These are phyloP conservation scores for Lentinula sp. DNA, from an alignment of 768 basidiomycete genomes.

Conservation along the genomic window DNA sequence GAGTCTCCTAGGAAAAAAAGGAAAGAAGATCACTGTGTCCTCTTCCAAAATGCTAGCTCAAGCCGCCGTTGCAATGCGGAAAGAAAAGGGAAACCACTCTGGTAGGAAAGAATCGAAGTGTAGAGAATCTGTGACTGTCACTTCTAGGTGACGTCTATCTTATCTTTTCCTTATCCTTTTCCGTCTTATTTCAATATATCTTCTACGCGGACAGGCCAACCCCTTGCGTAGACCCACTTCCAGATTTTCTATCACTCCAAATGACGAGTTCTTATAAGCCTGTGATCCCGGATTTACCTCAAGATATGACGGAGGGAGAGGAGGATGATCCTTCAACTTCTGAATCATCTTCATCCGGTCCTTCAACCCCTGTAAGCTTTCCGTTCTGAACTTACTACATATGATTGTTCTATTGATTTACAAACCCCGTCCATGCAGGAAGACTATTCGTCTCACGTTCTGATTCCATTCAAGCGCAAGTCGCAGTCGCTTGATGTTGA, in stretches of 20 bases:
- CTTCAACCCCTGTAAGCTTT: conserved; percentile 24
- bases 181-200: no score
- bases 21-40: no score
- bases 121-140: no score
- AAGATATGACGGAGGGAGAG: conserved; percentile 16
- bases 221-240: conserved; percentile 1
- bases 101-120: no score
- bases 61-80: no score
- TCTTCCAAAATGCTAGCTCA: no score
- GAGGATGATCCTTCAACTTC: conserved; percentile 9
- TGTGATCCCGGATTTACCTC: conserved; percentile 17
- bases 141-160: no score
- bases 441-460: conserved; percentile 13
- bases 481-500: conserved; percentile 22
- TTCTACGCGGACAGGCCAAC: background rate
- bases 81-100: no score
- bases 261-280: background rate
- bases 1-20: no score
- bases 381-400: background rate
- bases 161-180: no score
- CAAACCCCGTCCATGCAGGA: conserved; percentile 1
- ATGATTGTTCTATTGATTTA: background rate
- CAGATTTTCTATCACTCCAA: conserved; percentile 2
- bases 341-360: conserved; percentile 16
- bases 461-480: conserved; percentile 31